Conservation (phyloP, 2,329 filamentous ascomycete species). For the Diplodia scrobiculata region DNA sequence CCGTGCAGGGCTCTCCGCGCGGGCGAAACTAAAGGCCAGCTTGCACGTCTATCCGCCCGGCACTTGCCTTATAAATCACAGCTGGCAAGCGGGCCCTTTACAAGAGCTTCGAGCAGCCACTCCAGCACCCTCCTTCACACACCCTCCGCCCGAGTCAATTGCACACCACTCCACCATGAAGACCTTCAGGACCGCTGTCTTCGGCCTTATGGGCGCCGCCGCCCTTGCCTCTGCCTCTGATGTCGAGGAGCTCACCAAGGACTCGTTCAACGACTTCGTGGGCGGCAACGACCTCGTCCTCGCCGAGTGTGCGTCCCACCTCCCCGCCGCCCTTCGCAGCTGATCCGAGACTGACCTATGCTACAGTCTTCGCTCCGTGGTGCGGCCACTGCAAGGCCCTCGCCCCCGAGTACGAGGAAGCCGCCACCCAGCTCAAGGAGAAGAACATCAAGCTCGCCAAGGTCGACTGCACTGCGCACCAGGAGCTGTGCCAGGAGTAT, state of each 20-base stretch:
- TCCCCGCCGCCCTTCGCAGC: background rate
- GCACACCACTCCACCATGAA: conserved; percentile 30
- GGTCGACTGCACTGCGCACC: conserved; percentile 93
- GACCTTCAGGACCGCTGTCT: conserved; percentile 35
- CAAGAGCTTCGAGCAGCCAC: conserved; percentile 22
- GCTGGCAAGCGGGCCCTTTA: conserved; percentile 7
- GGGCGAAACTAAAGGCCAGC: conserved; percentile 27
- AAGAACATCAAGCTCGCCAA: conserved; percentile 84
- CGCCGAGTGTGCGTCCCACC: conserved; percentile 74
- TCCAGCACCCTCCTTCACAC: conserved; percentile 10
- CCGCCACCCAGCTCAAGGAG: conserved; percentile 80
- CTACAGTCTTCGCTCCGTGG: conserved; percentile 90
- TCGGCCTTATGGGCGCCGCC: conserved; percentile 55
- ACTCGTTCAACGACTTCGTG: conserved; percentile 85
- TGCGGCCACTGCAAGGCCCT: conserved; percentile 99
- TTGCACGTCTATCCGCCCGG: conserved; percentile 22
- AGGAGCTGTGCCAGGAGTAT: conserved; percentile 83
- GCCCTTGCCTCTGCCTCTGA: conserved; percentile 70
- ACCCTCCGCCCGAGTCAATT: conserved; percentile 13
- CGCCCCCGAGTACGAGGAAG: conserved; percentile 86
- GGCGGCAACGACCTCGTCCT: conserved; percentile 84
- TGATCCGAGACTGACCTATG: conserved; percentile 43
- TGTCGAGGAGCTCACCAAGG: conserved; percentile 80
- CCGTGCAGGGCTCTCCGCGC: conserved; percentile 21
- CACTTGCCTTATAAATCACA: conserved; percentile 27